These are phyloP conservation scores for Castanea sativa DNA, from an alignment of 306 rosid genomes.

Conservation along the genomic window DNA sequence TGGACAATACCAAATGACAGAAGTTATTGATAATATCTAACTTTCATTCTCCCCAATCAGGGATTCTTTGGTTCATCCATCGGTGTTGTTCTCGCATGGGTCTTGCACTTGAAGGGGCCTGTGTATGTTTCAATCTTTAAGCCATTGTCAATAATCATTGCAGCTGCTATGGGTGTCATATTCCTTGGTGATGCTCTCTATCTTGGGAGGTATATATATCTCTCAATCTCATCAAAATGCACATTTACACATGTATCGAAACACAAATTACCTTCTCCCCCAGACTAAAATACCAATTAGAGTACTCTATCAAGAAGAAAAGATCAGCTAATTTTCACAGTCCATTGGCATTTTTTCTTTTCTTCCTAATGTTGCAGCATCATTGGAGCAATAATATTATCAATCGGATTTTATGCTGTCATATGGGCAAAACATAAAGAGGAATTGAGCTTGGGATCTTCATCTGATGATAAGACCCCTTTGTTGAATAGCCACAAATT, in stretches of 20 bases:
- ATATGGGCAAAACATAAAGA: constrained; percentile 33
- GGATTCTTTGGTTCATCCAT: constrained; percentile 16
- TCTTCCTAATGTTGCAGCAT: constrained; percentile 23
- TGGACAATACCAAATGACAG: too few species aligned
- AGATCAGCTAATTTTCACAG: neutral
- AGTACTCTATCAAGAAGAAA: neutral
- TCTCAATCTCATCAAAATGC: neutral
- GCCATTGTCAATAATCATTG: constrained; percentile 40
- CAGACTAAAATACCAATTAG: too few species aligned
- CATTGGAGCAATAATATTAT: constrained; percentile 29
- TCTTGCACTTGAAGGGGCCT: constrained; percentile 29
- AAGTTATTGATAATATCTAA: neutral
- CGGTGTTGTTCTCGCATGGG: constrained; percentile 22
- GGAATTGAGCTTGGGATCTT: constrained; percentile 10
- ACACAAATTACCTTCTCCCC: neutral
- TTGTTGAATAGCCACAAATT: constrained; percentile 28
- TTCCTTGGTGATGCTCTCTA: constrained; percentile 37
- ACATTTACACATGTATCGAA: too few species aligned
- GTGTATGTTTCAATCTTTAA: constrained; percentile 27
- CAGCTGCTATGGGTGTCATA: constrained; percentile 30
- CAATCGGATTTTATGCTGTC: constrained; percentile 37
- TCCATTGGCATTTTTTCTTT: neutral
- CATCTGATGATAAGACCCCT: constrained; percentile 20
- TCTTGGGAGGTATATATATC: constrained; percentile 29
- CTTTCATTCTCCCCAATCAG: neutral